Percentiles rank a stretch among this genome's conserved stretches.
Evolutionary conservation across 129 eudicot genomes (phyloP).

Genomic region (Rutidosis leptorrhynchoides): DNA sequence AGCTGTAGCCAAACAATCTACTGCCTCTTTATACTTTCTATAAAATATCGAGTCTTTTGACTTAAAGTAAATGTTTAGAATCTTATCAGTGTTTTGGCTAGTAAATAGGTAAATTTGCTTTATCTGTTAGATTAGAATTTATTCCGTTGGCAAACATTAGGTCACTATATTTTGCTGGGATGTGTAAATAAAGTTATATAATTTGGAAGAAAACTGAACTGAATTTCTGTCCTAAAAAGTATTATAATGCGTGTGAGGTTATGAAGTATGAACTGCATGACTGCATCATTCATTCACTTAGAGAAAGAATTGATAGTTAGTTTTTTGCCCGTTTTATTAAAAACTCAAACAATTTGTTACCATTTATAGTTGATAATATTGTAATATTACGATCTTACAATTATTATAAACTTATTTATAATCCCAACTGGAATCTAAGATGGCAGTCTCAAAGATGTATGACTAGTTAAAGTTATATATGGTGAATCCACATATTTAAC

Average conservation of each 20-base stretch:
- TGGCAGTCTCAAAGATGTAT: not conserved
- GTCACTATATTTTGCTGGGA: not conserved
- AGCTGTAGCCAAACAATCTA: not conserved
- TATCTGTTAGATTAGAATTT: not conserved
- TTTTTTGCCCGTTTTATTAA: not conserved
- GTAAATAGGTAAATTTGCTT: slow-evolving; percentile 1
- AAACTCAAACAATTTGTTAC: not conserved
- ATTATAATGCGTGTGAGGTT: not conserved
- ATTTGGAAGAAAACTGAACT: not conserved
- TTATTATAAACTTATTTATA: too few species aligned
- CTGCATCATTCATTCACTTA: not conserved
- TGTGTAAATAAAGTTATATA: not conserved
- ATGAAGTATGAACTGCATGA: not conserved
- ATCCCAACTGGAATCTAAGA: not conserved
- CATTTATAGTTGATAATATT: not conserved
- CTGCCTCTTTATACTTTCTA: not conserved
- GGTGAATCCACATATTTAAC: too few species aligned
- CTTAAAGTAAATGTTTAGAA: not conserved
- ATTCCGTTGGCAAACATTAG: slow-evolving; percentile 3
- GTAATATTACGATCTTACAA: not conserved
- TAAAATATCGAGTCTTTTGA: not conserved
- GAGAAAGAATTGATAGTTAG: too few species aligned
- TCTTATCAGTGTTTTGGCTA: not conserved
- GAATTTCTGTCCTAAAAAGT: not conserved
- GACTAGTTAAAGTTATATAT: too few species aligned